A percentile compares a stretch with the other conserved stretches of the same genome.
Conservation (phyloP, 2,329 filamentous ascomycete species). For the Fusarium nygamai region DNA sequence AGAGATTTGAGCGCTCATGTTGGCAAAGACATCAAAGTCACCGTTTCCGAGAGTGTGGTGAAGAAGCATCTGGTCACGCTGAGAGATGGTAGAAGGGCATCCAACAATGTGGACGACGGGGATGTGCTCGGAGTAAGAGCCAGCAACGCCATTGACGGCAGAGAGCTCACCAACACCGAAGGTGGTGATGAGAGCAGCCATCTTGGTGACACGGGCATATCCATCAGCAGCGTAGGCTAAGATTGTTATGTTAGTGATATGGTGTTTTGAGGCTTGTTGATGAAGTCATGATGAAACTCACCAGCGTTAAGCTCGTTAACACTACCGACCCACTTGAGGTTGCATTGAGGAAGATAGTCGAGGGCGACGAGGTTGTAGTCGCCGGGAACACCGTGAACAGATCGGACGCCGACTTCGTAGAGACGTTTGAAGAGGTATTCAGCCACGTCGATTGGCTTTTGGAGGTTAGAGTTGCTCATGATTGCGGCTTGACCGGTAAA, state of each 20-base stretch:
- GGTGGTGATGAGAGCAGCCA: conserved; percentile 76
- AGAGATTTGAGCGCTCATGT: conserved; percentile 79
- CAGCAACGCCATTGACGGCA: conserved; percentile 77
- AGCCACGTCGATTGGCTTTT: conserved; percentile 67
- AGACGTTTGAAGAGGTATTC: conserved; percentile 75
- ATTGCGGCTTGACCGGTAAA: conserved; percentile 11
- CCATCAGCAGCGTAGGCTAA: conserved; percentile 82
- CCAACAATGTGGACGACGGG: conserved; percentile 76
- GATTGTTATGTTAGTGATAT: conserved; percentile 21
- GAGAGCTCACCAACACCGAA: conserved; percentile 82
- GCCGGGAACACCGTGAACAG: conserved; percentile 75
- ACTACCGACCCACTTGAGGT: conserved; percentile 73
- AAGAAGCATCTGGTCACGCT: conserved; percentile 59
- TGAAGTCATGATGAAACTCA: conserved; percentile 48
- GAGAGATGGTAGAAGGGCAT: conserved; percentile 59
- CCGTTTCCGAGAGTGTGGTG: conserved; percentile 81
- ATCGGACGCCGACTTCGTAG: conserved; percentile 70
- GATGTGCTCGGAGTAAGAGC: conserved; percentile 78
- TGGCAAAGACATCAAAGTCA: conserved; percentile 83
- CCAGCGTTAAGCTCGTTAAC: conserved; percentile 79
- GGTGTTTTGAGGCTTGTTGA: neutral
- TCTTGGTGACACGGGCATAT: conserved; percentile 77
- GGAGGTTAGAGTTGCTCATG: conserved; percentile 47
- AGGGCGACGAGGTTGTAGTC: conserved; percentile 78
- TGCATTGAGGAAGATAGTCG: conserved; percentile 69